Evolutionary conservation across 2,329 filamentous ascomycete genomes (phyloP).

Genomic region (Pseudogymnoascus sp.): DNA sequence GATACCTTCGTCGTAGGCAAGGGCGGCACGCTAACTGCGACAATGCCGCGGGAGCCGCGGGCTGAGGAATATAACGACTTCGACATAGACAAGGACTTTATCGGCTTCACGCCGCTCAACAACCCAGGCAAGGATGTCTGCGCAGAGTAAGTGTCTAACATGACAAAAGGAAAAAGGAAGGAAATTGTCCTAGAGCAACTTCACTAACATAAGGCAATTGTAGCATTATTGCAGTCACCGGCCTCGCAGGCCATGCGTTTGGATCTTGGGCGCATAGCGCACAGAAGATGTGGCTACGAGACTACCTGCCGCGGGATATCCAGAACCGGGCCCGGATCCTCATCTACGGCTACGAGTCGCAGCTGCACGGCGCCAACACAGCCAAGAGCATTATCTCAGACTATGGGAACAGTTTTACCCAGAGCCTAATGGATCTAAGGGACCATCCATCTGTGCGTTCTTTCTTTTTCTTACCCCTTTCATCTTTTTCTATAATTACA

Average conservation of each 20-base stretch:
- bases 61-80: background rate
- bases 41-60: background rate
- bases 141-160: background rate
- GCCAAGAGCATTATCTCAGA: background rate
- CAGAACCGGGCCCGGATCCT: slow-evolving; percentile 1
- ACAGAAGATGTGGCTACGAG: slow-evolving; percentile 10
- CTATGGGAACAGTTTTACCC: background rate
- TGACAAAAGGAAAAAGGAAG: background rate
- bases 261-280: background rate
- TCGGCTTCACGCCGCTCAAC: background rate
- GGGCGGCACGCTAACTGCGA: background rate
- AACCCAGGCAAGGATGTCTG: background rate
- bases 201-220: background rate
- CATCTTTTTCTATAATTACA: background rate
- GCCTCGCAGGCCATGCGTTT: slow-evolving; percentile 10
- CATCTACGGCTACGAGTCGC: slow-evolving; percentile 10
- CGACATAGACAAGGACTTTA: background rate
- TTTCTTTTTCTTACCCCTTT: background rate
- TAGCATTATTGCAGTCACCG: slow-evolving; percentile 11
- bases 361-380: background rate
- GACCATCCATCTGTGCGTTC: background rate
- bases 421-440: background rate
- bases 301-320: slow-evolving; percentile 1
- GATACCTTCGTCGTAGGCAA: too few relatives aligned
- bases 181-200: background rate